A percentile compares a stretch with the other conserved stretches of the same genome.
phyloP scores from a whole-genome alignment of 2,329 filamentous ascomycete genomes.

The Emergomyces pasteurianus region DNA sequence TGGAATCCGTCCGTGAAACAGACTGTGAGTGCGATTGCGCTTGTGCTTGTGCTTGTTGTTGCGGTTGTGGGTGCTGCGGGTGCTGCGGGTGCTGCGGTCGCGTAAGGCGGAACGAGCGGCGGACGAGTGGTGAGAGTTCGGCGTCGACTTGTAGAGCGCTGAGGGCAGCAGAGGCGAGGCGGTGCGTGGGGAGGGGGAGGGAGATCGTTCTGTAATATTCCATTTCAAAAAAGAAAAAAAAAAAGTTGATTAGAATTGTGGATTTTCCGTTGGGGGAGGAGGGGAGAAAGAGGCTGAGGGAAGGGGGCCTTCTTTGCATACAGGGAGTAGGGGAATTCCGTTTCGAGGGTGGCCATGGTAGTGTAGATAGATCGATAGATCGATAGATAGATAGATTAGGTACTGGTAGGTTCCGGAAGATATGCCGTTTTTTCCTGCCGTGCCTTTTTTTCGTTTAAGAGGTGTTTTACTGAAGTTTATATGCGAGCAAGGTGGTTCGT shows the following conservation, averaged over 20 bases:
- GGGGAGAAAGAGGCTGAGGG: constrained; percentile 5
- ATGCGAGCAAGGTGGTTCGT: background rate
- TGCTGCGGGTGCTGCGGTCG: constrained; percentile 8
- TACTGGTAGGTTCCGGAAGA: too few species aligned
- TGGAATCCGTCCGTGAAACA: background rate
- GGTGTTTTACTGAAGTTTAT: background rate
- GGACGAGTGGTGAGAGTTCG: constrained; percentile 77
- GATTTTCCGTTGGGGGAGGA: constrained; percentile 5
- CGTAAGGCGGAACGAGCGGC: constrained; percentile 53
- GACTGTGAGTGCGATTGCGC: background rate
- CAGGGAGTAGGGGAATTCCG: constrained; percentile 53
- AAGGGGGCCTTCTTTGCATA: constrained; percentile 32
- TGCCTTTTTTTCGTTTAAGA: background rate
- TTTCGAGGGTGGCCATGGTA: constrained; percentile 18
- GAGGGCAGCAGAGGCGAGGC: constrained; percentile 65
- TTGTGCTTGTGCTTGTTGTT: constrained; percentile 4
- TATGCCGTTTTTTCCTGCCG: background rate
- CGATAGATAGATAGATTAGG: too few species aligned
- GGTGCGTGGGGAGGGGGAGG: constrained; percentile 68
- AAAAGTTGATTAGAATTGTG: constrained; percentile 1
- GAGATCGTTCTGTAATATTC: constrained; percentile 41
- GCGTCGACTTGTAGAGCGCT: constrained; percentile 70
- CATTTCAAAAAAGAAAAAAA: too few species aligned
- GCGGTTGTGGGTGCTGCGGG: background rate
- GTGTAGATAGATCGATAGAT: background rate